A percentile compares a stretch with the other conserved stretches of the same genome.
Conservation (phyloP, 2,329 filamentous ascomycete genomes). For the Phialemoniopsis sp. region DNA sequence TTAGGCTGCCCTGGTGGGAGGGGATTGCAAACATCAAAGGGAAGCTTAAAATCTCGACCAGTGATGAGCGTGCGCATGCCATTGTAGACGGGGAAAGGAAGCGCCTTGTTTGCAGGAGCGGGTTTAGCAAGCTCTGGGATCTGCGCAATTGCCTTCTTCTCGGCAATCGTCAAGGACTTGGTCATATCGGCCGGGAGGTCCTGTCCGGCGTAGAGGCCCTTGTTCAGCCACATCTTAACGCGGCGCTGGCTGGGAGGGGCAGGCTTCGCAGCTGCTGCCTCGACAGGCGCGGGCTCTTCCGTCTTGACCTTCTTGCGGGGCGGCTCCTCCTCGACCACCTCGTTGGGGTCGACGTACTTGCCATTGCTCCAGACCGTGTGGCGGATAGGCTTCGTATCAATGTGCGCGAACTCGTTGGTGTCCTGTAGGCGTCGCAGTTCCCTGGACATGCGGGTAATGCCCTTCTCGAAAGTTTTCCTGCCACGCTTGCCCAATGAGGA, state of each 20-base stretch:
- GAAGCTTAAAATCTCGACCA: slow-evolving; percentile 81
- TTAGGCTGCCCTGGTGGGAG: slow-evolving; percentile 83
- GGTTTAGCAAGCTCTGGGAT: slow-evolving; percentile 42
- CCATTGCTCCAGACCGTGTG: slow-evolving; percentile 63
- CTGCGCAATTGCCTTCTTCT: slow-evolving; percentile 47
- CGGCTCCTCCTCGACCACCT: slow-evolving; percentile 20
- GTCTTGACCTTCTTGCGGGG: slow-evolving; percentile 13
- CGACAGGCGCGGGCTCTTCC: slow-evolving; percentile 16
- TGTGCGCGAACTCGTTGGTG: slow-evolving; percentile 57
- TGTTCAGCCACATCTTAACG: slow-evolving; percentile 72
- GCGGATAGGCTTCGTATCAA: slow-evolving; percentile 53
- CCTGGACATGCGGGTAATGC: slow-evolving; percentile 42
- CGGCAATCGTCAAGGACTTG: slow-evolving; percentile 42
- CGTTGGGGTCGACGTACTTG: slow-evolving; percentile 47
- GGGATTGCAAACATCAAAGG: slow-evolving; percentile 85
- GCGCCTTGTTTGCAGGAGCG: slow-evolving; percentile 46
- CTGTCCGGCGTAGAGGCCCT: slow-evolving; percentile 87
- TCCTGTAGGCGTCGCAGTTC: slow-evolving; percentile 58
- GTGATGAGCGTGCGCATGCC: slow-evolving; percentile 67
- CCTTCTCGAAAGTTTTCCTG: slow-evolving; percentile 48
- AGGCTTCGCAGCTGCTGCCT: slow-evolving; percentile 25
- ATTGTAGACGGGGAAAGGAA: slow-evolving; percentile 77
- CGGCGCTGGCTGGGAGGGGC: slow-evolving; percentile 34
- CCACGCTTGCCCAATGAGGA: slow-evolving; percentile 58
- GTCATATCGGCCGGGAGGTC: slow-evolving; percentile 43